phyloP scores from a whole-genome alignment of 202 grass and related monocot species.

The Panicum virgatum region DNA sequence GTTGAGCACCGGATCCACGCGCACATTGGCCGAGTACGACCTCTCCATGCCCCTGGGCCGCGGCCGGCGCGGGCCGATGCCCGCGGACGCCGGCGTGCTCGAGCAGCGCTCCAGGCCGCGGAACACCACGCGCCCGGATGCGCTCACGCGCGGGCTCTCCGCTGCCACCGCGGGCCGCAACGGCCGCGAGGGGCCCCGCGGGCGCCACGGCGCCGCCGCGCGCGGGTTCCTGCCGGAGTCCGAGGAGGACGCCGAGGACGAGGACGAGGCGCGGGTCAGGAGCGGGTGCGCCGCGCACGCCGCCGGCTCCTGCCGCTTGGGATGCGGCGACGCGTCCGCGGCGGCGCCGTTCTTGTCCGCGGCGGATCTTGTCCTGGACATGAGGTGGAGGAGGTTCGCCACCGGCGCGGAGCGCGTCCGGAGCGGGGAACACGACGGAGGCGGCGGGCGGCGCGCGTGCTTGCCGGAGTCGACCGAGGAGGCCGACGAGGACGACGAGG shows the following conservation, averaged over 20 bases:
- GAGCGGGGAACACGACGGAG: conserved; percentile 28
- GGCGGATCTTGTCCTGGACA: conserved; percentile 26
- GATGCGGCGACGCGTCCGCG: neutral
- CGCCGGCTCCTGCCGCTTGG: neutral
- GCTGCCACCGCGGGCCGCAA: conserved; percentile 6
- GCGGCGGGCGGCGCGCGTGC: conserved; percentile 19
- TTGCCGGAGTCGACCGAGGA: conserved; percentile 33
- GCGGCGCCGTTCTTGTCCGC: conserved; percentile 17
- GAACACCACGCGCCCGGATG: conserved; percentile 67
- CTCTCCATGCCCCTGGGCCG: conserved; percentile 62
- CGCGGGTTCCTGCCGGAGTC: conserved; percentile 44
- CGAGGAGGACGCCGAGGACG: conserved; percentile 56
- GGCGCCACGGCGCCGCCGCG: conserved; percentile 3
- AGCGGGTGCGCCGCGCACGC: conserved; percentile 5
- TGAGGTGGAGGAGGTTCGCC: conserved; percentile 52
- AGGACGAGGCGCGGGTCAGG: conserved; percentile 45
- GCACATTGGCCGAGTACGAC: conserved; percentile 68
- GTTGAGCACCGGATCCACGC: conserved; percentile 69
- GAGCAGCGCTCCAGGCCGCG: conserved; percentile 62
- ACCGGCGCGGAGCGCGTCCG: conserved; percentile 41
- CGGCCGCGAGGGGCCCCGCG: neutral
- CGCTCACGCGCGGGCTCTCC: conserved; percentile 65
- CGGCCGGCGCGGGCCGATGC: conserved; percentile 30
- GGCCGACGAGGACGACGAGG: conserved; percentile 32
- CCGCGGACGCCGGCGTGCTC: conserved; percentile 47